A percentile compares a stretch with the other conserved stretches of the same genome.
phyloP scores from a whole-genome alignment of 179 eudicot species.

The Spinacia oleracea region DNA sequence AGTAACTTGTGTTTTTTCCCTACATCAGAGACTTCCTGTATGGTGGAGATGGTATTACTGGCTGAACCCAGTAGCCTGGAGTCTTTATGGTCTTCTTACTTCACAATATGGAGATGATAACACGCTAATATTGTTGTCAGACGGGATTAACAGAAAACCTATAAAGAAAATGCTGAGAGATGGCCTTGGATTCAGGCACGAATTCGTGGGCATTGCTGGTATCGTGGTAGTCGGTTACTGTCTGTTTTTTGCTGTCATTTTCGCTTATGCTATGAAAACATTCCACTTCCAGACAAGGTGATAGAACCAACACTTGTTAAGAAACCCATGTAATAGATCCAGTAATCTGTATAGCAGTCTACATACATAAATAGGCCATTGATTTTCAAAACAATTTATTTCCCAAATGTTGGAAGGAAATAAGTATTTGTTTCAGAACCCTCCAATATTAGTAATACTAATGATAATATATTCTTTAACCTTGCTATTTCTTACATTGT shows the following conservation, averaged over 20 bases:
- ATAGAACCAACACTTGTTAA: slow-evolving; percentile 8
- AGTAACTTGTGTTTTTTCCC: neutral
- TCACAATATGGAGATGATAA: slow-evolving; percentile 69
- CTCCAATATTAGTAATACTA: neutral
- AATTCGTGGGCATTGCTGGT: slow-evolving; percentile 63
- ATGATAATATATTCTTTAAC: neutral
- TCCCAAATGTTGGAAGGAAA: slow-evolving; percentile 15
- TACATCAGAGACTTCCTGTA: slow-evolving; percentile 67
- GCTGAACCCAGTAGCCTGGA: slow-evolving; percentile 94
- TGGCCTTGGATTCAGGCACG: slow-evolving; percentile 73
- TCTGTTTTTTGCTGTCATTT: slow-evolving; percentile 42
- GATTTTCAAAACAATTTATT: slow-evolving; percentile 27
- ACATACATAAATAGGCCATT: slow-evolving; percentile 29
- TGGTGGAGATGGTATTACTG: slow-evolving; percentile 99
- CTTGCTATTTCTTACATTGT: neutral
- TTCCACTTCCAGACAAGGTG: slow-evolving; percentile 53
- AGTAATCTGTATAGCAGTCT: slow-evolving; percentile 36
- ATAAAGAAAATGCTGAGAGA: slow-evolving; percentile 38
- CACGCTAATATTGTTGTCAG: slow-evolving; percentile 54
- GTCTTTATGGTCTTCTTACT: slow-evolving; percentile 83
- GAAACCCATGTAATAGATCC: neutral
- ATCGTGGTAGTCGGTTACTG: slow-evolving; percentile 49
- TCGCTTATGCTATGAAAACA: slow-evolving; percentile 46
- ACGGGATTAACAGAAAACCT: slow-evolving; percentile 49
- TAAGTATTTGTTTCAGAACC: neutral